These are phyloP conservation scores for Boletus tylopilopsis DNA, from an alignment of 768 basidiomycete genomes.

Conservation along the genomic window DNA sequence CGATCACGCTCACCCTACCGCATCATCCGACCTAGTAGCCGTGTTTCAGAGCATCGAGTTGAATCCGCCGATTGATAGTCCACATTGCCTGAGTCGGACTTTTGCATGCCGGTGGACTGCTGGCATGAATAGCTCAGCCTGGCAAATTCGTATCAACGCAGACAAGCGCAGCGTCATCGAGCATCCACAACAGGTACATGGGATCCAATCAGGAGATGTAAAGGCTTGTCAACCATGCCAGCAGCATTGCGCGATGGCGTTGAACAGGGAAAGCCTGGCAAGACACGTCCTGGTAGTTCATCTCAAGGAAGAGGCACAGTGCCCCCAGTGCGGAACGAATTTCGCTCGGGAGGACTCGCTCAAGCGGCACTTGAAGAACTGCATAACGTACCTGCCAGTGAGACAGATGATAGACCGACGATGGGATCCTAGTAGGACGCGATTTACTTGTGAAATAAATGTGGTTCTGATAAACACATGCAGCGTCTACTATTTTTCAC, in stretches of 20 bases:
- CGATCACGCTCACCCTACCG: neutral
- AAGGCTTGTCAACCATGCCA: conserved; percentile 11
- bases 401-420: too few relatives aligned
- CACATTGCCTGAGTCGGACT: neutral
- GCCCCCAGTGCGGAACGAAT: conserved; percentile 9
- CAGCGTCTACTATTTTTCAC: too few relatives aligned
- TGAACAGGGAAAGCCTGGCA: conserved; percentile 29
- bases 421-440: too few relatives aligned
- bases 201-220: conserved; percentile 15
- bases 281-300: conserved; percentile 28
- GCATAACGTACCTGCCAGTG: too few relatives aligned
- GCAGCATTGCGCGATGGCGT: conserved; percentile 18
- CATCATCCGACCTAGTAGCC: neutral
- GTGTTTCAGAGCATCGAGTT: neutral
- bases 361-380: conserved; percentile 22
- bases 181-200: conserved; percentile 16
- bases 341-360: conserved; percentile 31
- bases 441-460: too few relatives aligned
- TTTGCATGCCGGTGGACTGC: conserved; percentile 14
- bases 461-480: too few relatives aligned
- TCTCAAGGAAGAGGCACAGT: conserved; percentile 14
- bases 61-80: neutral
- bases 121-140: conserved; percentile 1
- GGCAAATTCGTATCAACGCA: neutral
- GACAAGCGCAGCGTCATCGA: conserved; percentile 15